phyloP scores from a whole-genome alignment of 78 protist species.

The Speleostelium caveatum region DNA sequence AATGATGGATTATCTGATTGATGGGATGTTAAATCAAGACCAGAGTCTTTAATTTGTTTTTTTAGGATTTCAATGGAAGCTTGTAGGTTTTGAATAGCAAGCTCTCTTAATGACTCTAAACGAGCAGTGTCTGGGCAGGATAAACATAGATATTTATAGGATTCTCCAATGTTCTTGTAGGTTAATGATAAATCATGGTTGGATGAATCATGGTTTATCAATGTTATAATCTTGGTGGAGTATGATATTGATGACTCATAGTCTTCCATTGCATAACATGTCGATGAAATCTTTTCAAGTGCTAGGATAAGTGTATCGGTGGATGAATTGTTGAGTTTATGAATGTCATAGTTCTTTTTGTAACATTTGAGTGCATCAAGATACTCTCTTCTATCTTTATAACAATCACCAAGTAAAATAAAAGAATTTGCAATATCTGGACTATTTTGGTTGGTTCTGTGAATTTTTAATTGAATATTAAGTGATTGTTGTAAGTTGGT shows the following conservation, averaged over 20 bases:
- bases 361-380: background rate
- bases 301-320: background rate
- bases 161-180: conserved; percentile 5
- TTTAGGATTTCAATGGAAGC: background rate
- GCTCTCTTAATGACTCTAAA: background rate
- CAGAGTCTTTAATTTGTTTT: background rate
- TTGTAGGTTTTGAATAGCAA: background rate
- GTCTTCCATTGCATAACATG: background rate
- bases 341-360: background rate
- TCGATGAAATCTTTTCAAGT: background rate
- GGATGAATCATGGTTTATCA: background rate
- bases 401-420: background rate
- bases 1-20: background rate
- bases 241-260: conserved; percentile 4
- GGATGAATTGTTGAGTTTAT: conserved; percentile 1
- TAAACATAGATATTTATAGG: no score
- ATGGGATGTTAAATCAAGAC: background rate
- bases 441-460: conserved; percentile 12
- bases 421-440: background rate
- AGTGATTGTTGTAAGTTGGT: conserved; percentile 2
- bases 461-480: conserved; percentile 21
- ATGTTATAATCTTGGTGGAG: background rate
- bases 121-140: no score
- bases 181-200: background rate
- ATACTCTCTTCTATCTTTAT: conserved; percentile 10